Evolutionary conservation across 371 early-diverging fungal genomes (phyloP).

Genomic region (Mucor sp.): DNA sequence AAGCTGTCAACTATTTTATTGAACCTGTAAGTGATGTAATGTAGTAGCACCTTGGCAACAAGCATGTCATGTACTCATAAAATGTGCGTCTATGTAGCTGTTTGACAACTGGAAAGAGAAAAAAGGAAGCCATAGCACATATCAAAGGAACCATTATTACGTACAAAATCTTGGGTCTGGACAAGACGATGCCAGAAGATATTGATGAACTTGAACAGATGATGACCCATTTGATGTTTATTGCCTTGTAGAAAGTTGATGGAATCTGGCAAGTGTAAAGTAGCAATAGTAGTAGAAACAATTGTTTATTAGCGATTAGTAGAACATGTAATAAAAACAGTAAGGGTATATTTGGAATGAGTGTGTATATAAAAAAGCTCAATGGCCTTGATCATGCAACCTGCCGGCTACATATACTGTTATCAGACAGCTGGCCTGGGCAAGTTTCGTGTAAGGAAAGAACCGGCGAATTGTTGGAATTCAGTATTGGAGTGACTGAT

Average conservation of each 20-base stretch:
- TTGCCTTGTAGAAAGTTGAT: not conserved
- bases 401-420: too few relatives aligned
- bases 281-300: not conserved
- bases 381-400: constrained; percentile 39
- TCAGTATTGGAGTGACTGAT: too few relatives aligned
- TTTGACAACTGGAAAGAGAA: constrained; percentile 3
- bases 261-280: not conserved
- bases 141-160: constrained; percentile 15
- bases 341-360: constrained; percentile 1
- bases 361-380: not conserved
- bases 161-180: constrained; percentile 22
- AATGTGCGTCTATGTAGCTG: too few relatives aligned
- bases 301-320: not conserved
- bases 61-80: too few relatives aligned
- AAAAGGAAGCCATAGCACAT: constrained; percentile 14
- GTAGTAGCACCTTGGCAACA: too few relatives aligned
- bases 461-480: too few relatives aligned
- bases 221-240: constrained; percentile 11
- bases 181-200: constrained; percentile 17
- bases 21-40: constrained; percentile 18
- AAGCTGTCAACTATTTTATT: constrained; percentile 30
- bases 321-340: not conserved
- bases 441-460: too few relatives aligned
- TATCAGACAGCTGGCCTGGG: too few relatives aligned
- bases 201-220: constrained; percentile 24